Conservation (phyloP, 768 basidiomycete species). For the Leccinum longicurvipes region DNA sequence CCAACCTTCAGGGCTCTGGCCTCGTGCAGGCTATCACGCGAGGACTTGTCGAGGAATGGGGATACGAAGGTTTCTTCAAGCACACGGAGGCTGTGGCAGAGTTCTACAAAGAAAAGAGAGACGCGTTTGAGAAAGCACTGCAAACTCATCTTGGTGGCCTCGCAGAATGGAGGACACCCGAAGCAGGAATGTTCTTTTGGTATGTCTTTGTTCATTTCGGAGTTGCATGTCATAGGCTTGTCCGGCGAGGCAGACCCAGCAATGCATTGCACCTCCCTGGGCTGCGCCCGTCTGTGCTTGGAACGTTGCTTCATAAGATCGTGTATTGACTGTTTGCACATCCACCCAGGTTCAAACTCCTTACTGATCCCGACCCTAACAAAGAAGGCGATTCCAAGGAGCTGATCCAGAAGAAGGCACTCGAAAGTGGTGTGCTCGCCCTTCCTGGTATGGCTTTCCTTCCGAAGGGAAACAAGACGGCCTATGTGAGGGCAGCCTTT, state of each 20-base stretch:
- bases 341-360: slow-evolving; percentile 63
- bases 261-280: neutral
- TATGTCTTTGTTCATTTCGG: slow-evolving; percentile 31
- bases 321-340: slow-evolving; percentile 15
- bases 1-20: slow-evolving; percentile 65
- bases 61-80: slow-evolving; percentile 64
- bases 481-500: slow-evolving; percentile 82
- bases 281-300: slow-evolving; percentile 4
- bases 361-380: slow-evolving; percentile 35
- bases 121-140: slow-evolving; percentile 76
- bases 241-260: slow-evolving; percentile 2
- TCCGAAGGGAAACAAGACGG: slow-evolving; percentile 64
- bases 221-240: slow-evolving; percentile 2
- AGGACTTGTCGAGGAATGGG: slow-evolving; percentile 66
- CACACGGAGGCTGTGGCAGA: slow-evolving; percentile 69
- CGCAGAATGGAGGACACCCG: slow-evolving; percentile 68
- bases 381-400: slow-evolving; percentile 64
- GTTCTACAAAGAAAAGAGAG: slow-evolving; percentile 72
- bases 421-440: slow-evolving; percentile 82
- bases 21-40: slow-evolving; percentile 62
- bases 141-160: slow-evolving; percentile 72
- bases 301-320: slow-evolving; percentile 7
- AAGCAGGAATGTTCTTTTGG: slow-evolving; percentile 92
- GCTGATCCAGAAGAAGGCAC: slow-evolving; percentile 70
- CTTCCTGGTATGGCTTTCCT: slow-evolving; percentile 83